Percentiles rank a stretch among this genome's conserved stretches.
Evolutionary conservation across 2,329 filamentous ascomycete species (phyloP).

Genomic region (Phoma sp.): DNA sequence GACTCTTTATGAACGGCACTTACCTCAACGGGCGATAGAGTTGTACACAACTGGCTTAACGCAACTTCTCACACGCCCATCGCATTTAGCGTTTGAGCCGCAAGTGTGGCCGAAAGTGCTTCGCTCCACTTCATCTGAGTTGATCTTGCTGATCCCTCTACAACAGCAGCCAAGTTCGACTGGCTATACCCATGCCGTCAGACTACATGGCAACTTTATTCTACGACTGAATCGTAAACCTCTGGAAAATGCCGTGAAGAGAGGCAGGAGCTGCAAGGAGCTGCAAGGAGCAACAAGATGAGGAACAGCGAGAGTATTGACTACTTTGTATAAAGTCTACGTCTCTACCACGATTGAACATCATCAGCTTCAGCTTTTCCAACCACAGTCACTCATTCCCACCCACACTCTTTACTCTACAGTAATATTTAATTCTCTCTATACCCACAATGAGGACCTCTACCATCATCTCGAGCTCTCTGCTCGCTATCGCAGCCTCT

Average conservation of each 20-base stretch:
- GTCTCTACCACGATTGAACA: neutral
- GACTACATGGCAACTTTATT: neutral
- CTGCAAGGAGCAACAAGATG: slow-evolving; percentile 2
- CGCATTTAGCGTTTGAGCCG: slow-evolving; percentile 1
- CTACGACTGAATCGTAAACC: neutral
- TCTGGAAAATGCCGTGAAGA: slow-evolving; percentile 7
- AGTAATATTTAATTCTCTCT: slow-evolving; percentile 10
- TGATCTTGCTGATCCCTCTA: slow-evolving; percentile 7
- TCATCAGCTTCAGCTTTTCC: slow-evolving; percentile 9
- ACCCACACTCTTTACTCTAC: neutral
- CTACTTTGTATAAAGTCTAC: slow-evolving; percentile 8
- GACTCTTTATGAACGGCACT: neutral
- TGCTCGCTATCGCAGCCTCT: slow-evolving; percentile 13
- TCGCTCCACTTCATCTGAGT: neutral
- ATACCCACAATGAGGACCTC: slow-evolving; percentile 11
- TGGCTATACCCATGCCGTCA: neutral
- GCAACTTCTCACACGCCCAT: neutral
- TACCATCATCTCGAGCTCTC: slow-evolving; percentile 9
- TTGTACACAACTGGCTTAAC: neutral
- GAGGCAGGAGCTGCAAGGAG: neutral
- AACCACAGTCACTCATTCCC: slow-evolving; percentile 15
- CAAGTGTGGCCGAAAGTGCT: slow-evolving; percentile 1
- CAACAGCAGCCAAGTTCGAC: neutral
- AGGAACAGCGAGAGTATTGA: neutral
- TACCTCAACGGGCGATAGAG: neutral